Conservation (phyloP, 345 rosid species). For the Lepidium africanum region DNA sequence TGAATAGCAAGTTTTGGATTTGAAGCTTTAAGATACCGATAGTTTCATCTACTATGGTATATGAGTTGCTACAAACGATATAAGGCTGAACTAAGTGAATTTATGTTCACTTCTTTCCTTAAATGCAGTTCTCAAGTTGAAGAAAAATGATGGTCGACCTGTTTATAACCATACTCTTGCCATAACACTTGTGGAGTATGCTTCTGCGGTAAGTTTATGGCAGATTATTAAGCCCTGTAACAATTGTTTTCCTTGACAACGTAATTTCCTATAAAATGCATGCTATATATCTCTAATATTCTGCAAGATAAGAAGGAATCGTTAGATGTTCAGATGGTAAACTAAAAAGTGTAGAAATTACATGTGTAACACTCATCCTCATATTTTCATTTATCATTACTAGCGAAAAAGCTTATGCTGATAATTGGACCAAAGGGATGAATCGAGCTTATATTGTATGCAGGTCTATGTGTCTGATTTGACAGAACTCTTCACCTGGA, state of each 20-base stretch:
- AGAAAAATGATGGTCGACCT: slow-evolving; percentile 27
- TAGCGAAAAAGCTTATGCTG: not conserved
- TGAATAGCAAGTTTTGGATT: not conserved
- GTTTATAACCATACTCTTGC: slow-evolving; percentile 84
- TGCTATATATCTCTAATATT: too few relatives aligned
- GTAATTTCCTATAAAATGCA: not conserved
- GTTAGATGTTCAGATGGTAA: not conserved
- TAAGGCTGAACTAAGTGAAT: not conserved
- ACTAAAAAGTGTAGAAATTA: not conserved
- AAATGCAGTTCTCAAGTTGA: slow-evolving; percentile 44
- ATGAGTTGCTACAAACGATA: not conserved
- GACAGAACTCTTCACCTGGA: slow-evolving; percentile 79
- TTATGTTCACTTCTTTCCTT: not conserved
- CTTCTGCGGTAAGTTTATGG: slow-evolving; percentile 70
- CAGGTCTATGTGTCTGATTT: slow-evolving; percentile 85
- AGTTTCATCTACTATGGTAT: not conserved
- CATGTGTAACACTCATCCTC: not conserved
- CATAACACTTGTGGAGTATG: slow-evolving; percentile 74
- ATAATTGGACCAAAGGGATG: not conserved
- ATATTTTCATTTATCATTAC: not conserved
- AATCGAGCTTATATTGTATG: slow-evolving; percentile 19
- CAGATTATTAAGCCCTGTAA: not conserved
- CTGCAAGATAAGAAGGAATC: not conserved
- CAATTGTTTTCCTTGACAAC: not conserved
- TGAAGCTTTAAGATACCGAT: not conserved